A percentile compares a stretch with the other conserved stretches of the same genome.
Conservation (phyloP, 2,329 filamentous ascomycete species). For the Pyricularia pennisetigena region DNA sequence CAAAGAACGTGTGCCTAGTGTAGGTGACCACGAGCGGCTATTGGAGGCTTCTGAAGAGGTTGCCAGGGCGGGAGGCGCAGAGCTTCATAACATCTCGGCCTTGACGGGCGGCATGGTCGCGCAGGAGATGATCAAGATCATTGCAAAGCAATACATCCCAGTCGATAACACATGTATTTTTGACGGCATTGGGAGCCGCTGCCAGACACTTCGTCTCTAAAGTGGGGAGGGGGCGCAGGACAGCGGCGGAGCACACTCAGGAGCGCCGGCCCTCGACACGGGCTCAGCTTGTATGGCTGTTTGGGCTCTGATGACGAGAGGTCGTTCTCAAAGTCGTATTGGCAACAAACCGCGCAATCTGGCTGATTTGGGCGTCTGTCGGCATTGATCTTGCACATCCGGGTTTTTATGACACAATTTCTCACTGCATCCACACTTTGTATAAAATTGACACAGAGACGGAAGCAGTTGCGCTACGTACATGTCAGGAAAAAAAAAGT, state of each 20-base stretch:
- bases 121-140: slow-evolving; percentile 93
- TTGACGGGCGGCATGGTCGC: slow-evolving; percentile 84
- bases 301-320: background rate
- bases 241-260: slow-evolving; percentile 1
- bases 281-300: background rate
- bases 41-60: slow-evolving; percentile 53
- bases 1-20: slow-evolving; percentile 27
- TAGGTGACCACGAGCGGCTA: slow-evolving; percentile 33
- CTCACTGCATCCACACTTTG: background rate
- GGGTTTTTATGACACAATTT: slow-evolving; percentile 2
- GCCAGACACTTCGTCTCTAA: slow-evolving; percentile 46
- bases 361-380: slow-evolving; percentile 5
- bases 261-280: slow-evolving; percentile 4
- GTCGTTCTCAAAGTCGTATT: background rate
- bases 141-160: slow-evolving; percentile 63
- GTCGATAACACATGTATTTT: slow-evolving; percentile 64
- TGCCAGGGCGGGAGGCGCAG: slow-evolving; percentile 67
- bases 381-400: slow-evolving; percentile 8
- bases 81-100: slow-evolving; percentile 87
- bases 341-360: slow-evolving; percentile 2
- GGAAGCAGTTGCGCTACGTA: background rate
- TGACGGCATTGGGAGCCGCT: slow-evolving; percentile 56
- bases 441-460: background rate
- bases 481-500: background rate
- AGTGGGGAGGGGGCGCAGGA: slow-evolving; percentile 7